Percentiles rank a stretch among this genome's conserved stretches.
phyloP scores from a whole-genome alignment of 192 early-diverging fungal genomes.

The Phycomyces blakesleeanus region DNA sequence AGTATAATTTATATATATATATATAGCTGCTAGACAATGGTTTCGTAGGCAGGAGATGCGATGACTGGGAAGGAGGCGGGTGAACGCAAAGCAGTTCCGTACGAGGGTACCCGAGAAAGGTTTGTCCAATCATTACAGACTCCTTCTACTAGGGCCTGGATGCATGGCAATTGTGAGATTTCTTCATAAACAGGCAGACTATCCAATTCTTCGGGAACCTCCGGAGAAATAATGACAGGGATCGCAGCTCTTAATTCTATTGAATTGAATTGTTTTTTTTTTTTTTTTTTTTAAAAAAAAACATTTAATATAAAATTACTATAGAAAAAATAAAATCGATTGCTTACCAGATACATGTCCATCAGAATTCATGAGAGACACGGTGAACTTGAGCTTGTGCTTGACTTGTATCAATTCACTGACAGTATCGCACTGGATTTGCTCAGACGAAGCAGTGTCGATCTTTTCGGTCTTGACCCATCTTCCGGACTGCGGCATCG shows the following conservation, averaged over 20 bases:
- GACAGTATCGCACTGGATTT: constrained; percentile 19
- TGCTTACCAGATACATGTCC: constrained; percentile 34
- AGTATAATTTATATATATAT: too few species aligned
- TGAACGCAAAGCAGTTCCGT: constrained; percentile 20
- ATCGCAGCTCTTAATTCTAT: constrained; percentile 31
- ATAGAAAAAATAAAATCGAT: neutral
- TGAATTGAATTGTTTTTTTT: neutral
- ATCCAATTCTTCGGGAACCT: constrained; percentile 12
- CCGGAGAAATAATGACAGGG: constrained; percentile 28
- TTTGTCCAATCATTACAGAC: constrained; percentile 15
- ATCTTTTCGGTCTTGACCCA: constrained; percentile 11
- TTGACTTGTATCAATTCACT: constrained; percentile 28
- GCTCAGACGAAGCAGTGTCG: neutral
- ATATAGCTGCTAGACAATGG: constrained; percentile 11
- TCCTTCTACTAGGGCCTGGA: neutral
- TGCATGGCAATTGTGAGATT: constrained; percentile 18
- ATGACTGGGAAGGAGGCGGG: constrained; percentile 10
- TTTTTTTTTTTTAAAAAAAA: too few species aligned
- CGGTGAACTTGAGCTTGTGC: constrained; percentile 35
- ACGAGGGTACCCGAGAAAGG: constrained; percentile 29
- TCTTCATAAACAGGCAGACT: constrained; percentile 27
- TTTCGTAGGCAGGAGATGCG: constrained; percentile 22
- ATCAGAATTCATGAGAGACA: constrained; percentile 28
- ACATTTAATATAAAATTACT: too few species aligned
- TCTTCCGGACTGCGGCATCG: neutral